Conservation (phyloP, 2,329 filamentous ascomycete species). For the Zasmidium angulare region DNA sequence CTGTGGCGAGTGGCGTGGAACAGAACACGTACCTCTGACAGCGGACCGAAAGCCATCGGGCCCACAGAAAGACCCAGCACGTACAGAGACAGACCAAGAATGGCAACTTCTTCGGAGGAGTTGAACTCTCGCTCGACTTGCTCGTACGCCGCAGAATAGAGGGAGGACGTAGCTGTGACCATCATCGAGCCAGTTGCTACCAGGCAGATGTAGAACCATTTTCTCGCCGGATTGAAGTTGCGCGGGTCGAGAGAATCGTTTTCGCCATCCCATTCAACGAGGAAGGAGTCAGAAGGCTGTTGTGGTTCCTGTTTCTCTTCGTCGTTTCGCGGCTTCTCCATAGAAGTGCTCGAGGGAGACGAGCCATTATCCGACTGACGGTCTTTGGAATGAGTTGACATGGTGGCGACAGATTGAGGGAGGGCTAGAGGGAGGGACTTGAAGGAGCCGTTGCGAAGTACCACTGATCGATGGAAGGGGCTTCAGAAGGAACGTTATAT, state of each 20-base stretch:
- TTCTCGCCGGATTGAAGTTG: not conserved
- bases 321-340: no score
- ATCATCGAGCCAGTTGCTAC: not conserved
- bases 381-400: no score
- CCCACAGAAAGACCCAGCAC: not conserved
- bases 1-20: not conserved
- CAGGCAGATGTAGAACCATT: not conserved
- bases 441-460: no score
- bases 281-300: not conserved
- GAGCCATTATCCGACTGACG: no score
- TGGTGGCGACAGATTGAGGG: no score
- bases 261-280: not conserved
- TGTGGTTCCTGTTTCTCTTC: not conserved
- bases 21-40: not conserved
- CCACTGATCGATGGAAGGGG: no score
- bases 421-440: no score
- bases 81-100: not conserved
- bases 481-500: no score
- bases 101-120: not conserved
- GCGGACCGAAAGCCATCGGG: not conserved
- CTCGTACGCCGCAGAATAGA: not conserved
- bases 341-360: no score
- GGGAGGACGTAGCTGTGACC: not conserved
- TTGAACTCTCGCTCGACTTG: not conserved
- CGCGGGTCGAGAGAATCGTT: not conserved